Percentiles rank a stretch among this genome's conserved stretches.
phyloP scores from a whole-genome alignment of 2,329 filamentous ascomycete genomes.

The Trichoderma sp. region DNA sequence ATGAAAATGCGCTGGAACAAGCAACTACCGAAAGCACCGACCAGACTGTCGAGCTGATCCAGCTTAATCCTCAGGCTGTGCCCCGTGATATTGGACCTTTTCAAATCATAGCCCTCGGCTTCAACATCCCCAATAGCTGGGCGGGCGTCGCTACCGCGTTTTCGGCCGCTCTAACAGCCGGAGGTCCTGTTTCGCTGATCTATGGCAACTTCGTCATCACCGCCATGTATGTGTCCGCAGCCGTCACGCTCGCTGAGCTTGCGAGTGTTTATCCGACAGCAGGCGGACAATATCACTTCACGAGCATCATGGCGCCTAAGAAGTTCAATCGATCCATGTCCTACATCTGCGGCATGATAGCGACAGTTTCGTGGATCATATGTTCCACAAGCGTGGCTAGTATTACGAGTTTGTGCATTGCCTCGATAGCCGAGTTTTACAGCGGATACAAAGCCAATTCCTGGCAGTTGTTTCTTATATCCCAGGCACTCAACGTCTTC shows the following conservation, averaged over 20 bases:
- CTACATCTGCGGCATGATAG: conserved; percentile 13
- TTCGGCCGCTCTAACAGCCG: conserved; percentile 24
- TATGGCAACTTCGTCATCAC: conserved; percentile 30
- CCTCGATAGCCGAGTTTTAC: conserved; percentile 1
- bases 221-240: conserved; percentile 24
- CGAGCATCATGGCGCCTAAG: conserved; percentile 33
- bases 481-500: not conserved
- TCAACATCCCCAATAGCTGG: conserved; percentile 33
- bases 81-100: conserved; percentile 7
- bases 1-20: not conserved
- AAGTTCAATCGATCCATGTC: conserved; percentile 25
- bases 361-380: not conserved
- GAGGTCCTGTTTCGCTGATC: conserved; percentile 23
- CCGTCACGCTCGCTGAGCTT: conserved; percentile 39
- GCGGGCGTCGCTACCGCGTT: conserved; percentile 27
- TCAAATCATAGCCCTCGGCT: conserved; percentile 19
- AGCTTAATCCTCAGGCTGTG: not conserved
- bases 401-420: not conserved
- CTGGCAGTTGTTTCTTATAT: conserved; percentile 19
- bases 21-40: conserved; percentile 2
- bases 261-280: conserved; percentile 40
- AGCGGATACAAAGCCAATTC: not conserved
- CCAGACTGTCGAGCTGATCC: conserved; percentile 23
- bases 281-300: conserved; percentile 43
- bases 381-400: conserved; percentile 5